Percentiles rank a stretch among this genome's conserved stretches.
These are phyloP conservation scores for Arabidopsis arenosa DNA, from an alignment of 345 rosid genomes.

Conservation along the genomic window DNA sequence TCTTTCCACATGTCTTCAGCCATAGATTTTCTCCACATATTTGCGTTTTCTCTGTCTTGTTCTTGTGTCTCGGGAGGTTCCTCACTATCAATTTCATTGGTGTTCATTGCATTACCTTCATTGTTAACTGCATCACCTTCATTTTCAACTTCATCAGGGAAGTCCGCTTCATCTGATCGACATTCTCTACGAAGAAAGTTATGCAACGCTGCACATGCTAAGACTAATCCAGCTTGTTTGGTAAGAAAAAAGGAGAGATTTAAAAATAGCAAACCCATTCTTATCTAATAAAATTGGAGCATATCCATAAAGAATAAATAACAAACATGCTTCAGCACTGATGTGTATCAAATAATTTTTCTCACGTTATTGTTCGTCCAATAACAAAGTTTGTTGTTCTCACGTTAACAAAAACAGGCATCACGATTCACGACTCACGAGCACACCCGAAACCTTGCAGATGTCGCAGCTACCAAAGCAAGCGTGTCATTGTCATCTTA, in stretches of 20 bases:
- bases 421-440: too few relatives aligned
- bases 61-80: background rate
- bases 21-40: background rate
- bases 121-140: too few relatives aligned
- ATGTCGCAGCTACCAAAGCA: too few relatives aligned
- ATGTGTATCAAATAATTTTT: too few relatives aligned
- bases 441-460: too few relatives aligned
- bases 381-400: too few relatives aligned
- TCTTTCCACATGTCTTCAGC: background rate
- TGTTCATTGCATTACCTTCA: background rate
- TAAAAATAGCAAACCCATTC: background rate
- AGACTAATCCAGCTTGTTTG: background rate
- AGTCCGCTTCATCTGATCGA: background rate
- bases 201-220: background rate
- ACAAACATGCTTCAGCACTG: too few relatives aligned
- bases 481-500: too few relatives aligned
- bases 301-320: too few relatives aligned
- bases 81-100: background rate
- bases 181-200: conserved; percentile 8
- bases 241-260: background rate
- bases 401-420: too few relatives aligned
- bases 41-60: background rate
- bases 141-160: background rate
- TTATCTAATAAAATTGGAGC: too few relatives aligned
- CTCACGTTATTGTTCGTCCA: too few relatives aligned